Conservation (phyloP, 2,329 filamentous ascomycete species). For the Ampelomyces quisqualis region DNA sequence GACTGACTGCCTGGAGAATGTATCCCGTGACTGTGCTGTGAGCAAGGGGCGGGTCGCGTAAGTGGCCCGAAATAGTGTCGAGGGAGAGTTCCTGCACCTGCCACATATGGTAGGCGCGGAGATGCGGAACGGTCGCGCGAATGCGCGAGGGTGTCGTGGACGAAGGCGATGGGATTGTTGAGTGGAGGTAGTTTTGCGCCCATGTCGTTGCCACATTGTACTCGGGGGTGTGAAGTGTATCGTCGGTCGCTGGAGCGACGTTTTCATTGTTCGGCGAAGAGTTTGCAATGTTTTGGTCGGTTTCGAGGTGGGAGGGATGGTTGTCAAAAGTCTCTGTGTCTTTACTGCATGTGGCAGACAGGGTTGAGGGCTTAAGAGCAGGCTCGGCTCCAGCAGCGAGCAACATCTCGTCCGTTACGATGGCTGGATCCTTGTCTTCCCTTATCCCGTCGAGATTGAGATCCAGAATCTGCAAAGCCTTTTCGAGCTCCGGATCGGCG, state of each 20-base stretch:
- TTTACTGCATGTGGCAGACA: too few relatives aligned
- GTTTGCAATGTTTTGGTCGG: background rate
- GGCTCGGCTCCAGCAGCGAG: too few relatives aligned
- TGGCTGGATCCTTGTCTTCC: too few relatives aligned
- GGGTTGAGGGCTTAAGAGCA: too few relatives aligned
- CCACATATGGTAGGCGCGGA: slow-evolving; percentile 42
- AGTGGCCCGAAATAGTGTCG: slow-evolving; percentile 21
- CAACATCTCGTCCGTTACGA: too few relatives aligned
- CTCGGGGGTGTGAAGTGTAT: slow-evolving; percentile 16
- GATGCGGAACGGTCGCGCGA: slow-evolving; percentile 33
- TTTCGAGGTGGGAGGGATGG: too few relatives aligned
- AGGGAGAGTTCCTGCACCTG: slow-evolving; percentile 28
- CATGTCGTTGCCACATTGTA: slow-evolving; percentile 31
- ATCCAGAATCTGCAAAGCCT: background rate
- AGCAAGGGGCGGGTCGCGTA: slow-evolving; percentile 35
- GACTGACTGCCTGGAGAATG: slow-evolving; percentile 31
- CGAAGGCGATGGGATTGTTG: slow-evolving; percentile 29
- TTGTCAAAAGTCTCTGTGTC: too few relatives aligned
- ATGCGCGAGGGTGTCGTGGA: slow-evolving; percentile 23
- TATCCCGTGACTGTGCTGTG: slow-evolving; percentile 32
- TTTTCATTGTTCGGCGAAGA: background rate
- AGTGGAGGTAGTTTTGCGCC: slow-evolving; percentile 31
- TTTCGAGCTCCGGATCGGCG: slow-evolving; percentile 28
- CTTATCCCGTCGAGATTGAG: slow-evolving; percentile 6
- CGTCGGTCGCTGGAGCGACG: background rate